These are phyloP conservation scores for Iberis amara DNA, from an alignment of 441 rosid genomes.

Conservation along the genomic window DNA sequence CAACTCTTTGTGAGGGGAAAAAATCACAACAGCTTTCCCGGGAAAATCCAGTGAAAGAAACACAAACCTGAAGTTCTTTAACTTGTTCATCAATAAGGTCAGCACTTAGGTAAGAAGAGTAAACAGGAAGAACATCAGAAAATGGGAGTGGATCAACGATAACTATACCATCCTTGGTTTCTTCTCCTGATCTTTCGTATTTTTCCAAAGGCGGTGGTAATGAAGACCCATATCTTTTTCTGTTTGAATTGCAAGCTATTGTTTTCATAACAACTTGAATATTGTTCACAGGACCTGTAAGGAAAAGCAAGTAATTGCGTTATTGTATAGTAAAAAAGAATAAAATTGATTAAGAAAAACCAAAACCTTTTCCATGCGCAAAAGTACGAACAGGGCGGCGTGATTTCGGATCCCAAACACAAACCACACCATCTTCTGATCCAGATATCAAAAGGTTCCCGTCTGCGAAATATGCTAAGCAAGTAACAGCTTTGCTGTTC, in stretches of 20 bases:
- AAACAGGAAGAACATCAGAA: conserved; percentile 13
- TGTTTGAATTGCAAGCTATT: conserved; percentile 26
- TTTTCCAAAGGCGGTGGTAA: conserved; percentile 62
- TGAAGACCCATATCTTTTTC: conserved; percentile 40
- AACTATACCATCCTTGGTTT: conserved; percentile 28
- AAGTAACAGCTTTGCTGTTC: conserved; percentile 68
- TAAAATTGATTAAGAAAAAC: not conserved
- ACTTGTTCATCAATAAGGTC: conserved; percentile 47
- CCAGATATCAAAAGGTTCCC: conserved; percentile 67
- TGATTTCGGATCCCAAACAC: conserved; percentile 57
- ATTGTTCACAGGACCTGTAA: conserved; percentile 63
- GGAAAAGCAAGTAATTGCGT: not conserved
- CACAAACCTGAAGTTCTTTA: conserved; percentile 64
- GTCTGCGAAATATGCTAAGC: conserved; percentile 52
- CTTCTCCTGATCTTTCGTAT: conserved; percentile 42
- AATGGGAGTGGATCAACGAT: conserved; percentile 36
- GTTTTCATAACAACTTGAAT: conserved; percentile 47
- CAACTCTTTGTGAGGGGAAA: not conserved
- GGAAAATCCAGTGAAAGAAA: conserved; percentile 8
- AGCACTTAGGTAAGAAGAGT: conserved; percentile 35
- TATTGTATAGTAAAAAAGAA: conserved; percentile 1
- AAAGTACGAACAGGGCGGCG: conserved; percentile 46
- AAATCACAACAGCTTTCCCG: not conserved
- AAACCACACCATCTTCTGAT: conserved; percentile 71
- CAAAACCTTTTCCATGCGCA: conserved; percentile 57